These are phyloP conservation scores for Ciborinia camelliae DNA, from an alignment of 2,329 filamentous ascomycete species.

Conservation along the genomic window DNA sequence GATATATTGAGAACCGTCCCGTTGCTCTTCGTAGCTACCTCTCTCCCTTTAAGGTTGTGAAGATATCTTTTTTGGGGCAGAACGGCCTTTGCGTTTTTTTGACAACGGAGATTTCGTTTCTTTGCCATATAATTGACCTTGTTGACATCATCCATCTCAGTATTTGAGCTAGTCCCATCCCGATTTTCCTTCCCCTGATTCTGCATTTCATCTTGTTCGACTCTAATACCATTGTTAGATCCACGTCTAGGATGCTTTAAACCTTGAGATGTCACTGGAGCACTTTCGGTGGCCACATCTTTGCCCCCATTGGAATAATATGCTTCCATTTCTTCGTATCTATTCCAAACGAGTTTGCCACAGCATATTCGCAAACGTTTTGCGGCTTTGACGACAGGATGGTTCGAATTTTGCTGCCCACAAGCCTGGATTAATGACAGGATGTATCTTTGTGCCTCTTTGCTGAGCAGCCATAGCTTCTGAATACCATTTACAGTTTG, in stretches of 20 bases:
- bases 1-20: accelerated
- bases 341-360: background rate
- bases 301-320: background rate
- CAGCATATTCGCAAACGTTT: background rate
- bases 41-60: background rate
- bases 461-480: background rate
- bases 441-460: background rate
- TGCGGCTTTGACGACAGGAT: background rate
- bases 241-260: too few relatives aligned
- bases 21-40: background rate
- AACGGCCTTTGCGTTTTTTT: background rate
- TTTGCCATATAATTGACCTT: background rate
- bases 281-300: background rate
- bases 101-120: background rate
- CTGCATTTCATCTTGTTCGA: too few relatives aligned
- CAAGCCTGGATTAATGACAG: background rate
- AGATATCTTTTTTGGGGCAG: background rate
- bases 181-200: too few relatives aligned
- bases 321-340: background rate
- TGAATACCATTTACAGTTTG: background rate
- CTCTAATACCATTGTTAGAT: too few relatives aligned
- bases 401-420: background rate
- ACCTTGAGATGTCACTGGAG: too few relatives aligned
- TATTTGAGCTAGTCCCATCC: too few relatives aligned
- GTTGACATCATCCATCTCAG: background rate